phyloP scores from a whole-genome alignment of 2,329 filamentous ascomycete species.

The Catunica adiposa region DNA sequence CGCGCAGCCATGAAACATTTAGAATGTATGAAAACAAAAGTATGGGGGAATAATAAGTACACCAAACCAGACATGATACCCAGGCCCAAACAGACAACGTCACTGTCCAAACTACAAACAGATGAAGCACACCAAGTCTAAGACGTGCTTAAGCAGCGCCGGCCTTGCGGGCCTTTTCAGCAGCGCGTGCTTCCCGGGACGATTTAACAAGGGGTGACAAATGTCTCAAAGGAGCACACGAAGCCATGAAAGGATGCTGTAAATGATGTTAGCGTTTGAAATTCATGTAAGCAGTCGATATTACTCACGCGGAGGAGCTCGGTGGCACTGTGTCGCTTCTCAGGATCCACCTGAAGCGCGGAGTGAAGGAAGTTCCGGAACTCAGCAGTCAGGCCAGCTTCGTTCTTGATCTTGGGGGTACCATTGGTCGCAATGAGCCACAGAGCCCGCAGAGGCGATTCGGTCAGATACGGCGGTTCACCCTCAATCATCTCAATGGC shows the following conservation, averaged over 20 bases:
- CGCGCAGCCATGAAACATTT: no score
- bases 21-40: not conserved
- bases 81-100: not conserved
- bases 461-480: constrained; percentile 90
- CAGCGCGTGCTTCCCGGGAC: constrained; percentile 66
- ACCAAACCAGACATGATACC: not conserved
- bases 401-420: constrained; percentile 87
- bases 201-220: constrained; percentile 76
- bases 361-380: constrained; percentile 89
- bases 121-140: not conserved
- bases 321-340: constrained; percentile 89
- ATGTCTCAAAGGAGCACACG: constrained; percentile 56
- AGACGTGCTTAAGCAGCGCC: not conserved
- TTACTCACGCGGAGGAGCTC: constrained; percentile 71
- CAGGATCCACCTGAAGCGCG: constrained; percentile 88
- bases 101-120: not conserved
- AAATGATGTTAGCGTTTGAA: not conserved
- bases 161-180: constrained; percentile 62
- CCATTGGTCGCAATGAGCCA: constrained; percentile 96
- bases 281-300: constrained; percentile 19
- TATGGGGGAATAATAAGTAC: not conserved
- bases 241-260: constrained; percentile 67
- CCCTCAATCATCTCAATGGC: constrained; percentile 99
- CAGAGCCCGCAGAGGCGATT: constrained; percentile 79
- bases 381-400: constrained; percentile 60